These are phyloP conservation scores for Trichoderma sp. DNA, from an alignment of 2,329 filamentous ascomycete species.

Conservation along the genomic window DNA sequence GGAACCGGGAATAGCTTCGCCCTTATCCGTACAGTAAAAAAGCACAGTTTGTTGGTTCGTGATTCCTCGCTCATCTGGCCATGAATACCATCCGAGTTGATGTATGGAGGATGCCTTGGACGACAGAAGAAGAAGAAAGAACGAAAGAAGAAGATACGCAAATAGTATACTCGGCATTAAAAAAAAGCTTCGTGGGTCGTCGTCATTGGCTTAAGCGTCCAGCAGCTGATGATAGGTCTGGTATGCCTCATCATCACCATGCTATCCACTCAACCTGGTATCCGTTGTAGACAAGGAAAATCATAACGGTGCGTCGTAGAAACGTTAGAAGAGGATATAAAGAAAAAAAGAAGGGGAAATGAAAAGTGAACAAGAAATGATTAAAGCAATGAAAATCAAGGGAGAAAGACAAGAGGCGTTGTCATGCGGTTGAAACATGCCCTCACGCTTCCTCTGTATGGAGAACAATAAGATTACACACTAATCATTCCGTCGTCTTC, in stretches of 20 bases:
- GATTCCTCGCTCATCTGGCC: background rate
- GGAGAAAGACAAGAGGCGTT: background rate
- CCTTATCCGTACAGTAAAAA: background rate
- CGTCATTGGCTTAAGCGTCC: background rate
- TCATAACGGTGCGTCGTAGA: background rate
- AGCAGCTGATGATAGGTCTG: background rate
- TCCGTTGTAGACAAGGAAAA: conserved; percentile 3
- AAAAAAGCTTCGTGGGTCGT: conserved; percentile 2
- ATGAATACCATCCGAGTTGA: background rate
- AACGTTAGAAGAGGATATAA: background rate
- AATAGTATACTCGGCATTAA: background rate
- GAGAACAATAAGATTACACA: conserved; percentile 24
- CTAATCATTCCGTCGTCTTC: conserved; percentile 36
- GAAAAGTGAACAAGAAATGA: conserved; percentile 13
- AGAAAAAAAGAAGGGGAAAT: conserved; percentile 13
- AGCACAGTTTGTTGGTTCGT: background rate
- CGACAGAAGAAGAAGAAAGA: background rate
- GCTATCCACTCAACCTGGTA: conserved; percentile 1
- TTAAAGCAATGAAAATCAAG: background rate
- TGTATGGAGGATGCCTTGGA: background rate
- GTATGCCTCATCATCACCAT: background rate
- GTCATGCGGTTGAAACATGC: background rate
- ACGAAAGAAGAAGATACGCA: background rate
- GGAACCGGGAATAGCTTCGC: background rate
- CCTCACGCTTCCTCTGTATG: background rate